Evolutionary conservation across 108 stramenopile species (phyloP), one percentile per base, ranked within the genome.

Genomic region (Pseudonitzschia pungens): DNA sequence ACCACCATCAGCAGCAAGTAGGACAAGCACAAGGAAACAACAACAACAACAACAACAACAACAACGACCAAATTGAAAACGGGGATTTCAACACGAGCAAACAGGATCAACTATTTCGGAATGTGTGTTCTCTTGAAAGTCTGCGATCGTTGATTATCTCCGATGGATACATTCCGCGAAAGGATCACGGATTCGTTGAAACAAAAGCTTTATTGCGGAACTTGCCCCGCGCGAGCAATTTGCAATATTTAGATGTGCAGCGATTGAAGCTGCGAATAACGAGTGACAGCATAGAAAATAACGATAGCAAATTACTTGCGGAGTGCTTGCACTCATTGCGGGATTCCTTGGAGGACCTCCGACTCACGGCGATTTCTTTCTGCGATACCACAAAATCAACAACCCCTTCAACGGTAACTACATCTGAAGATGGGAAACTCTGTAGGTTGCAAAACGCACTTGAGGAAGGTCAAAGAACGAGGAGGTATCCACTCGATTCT

Each of bases 101-200:
- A 68, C 71, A 72, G 54, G 69, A 70, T 24, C 40, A 74, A 18
- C 44, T 74, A 24, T 80, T 80, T 68, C 29, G 29, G n/a, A 53
- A 51, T 50, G 57, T 80, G 31, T 50, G 68, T 28, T 50, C 53
- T 44, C 52, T 80, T 64, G 79, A 80, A 72, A 53, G 64, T 43
- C 24, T 80, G 29, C 52, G 70, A 26, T 71, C 70, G 0, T 36
- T 80, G 11, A 80, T 80, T n/a, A 72, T 80, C 16, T 69, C 67
- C 57, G 79, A 80, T 32, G 79, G 79, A 9, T 80, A 80, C 56
- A 74, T 80, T 4, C 79, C 73, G 26, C 74, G 79, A 22, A 71
- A 80, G 36, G 79, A 80, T 40, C 36, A 60, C 36, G 79, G 79
- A 33, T 53, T 48, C 28, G 29, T 75, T 54, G 7, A 70, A 27